These are phyloP conservation scores for Ceratocystis albifundus DNA, from an alignment of 2,329 filamentous ascomycete species.

Conservation along the genomic window DNA sequence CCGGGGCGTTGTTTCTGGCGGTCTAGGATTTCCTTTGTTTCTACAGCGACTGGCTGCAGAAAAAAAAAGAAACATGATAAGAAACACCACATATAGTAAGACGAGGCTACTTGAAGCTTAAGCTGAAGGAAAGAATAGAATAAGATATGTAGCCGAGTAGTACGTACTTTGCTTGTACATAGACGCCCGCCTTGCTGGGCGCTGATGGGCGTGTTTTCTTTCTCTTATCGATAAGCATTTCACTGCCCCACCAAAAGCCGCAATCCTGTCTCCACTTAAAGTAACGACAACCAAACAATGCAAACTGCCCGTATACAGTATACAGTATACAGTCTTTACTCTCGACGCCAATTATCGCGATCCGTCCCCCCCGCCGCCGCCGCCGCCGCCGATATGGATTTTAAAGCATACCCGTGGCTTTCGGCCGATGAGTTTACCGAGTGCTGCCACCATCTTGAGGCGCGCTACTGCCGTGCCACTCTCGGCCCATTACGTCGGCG, in stretches of 20 bases:
- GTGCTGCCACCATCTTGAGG: constrained; percentile 51
- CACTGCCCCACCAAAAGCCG: not conserved
- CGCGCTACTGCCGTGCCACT: constrained; percentile 46
- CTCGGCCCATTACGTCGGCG: constrained; percentile 43
- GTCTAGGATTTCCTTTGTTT: not conserved
- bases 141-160: not conserved
- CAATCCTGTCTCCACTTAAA: not conserved
- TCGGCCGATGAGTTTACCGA: constrained; percentile 51
- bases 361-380: too few relatives aligned
- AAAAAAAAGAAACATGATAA: not conserved
- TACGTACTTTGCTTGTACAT: not conserved
- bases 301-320: not conserved
- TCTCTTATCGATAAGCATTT: not conserved
- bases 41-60: not conserved
- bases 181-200: not conserved
- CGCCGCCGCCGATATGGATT: constrained; percentile 31
- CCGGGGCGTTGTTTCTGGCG: not conserved
- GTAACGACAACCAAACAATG: not conserved
- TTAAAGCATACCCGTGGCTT: constrained; percentile 50
- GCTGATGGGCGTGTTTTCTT: too few relatives aligned
- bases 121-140: not conserved
- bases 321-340: not conserved
- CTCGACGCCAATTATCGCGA: not conserved
- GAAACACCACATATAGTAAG: not conserved
- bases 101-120: not conserved